Evolutionary conservation across 2,329 filamentous ascomycete genomes (phyloP), one percentile per base, ranked within the genome.

Genomic region (Cladosporium phlei): DNA sequence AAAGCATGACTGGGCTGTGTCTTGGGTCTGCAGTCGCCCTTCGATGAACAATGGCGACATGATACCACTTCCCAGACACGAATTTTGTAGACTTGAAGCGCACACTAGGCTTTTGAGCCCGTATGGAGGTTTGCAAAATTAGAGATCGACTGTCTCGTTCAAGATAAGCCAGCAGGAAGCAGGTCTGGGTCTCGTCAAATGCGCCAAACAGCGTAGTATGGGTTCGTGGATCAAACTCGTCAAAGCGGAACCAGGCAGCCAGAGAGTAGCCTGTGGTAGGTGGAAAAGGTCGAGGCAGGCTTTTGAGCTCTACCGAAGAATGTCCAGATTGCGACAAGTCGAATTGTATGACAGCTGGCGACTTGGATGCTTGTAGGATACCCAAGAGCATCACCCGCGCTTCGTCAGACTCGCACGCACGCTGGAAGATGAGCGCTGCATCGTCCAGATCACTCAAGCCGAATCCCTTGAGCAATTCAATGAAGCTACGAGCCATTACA

Each of bases 121-220:
- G 87, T 51, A 97, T 86, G 14, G 93, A 96, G 6, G 94, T 97
- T 68, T 98, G 93, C 5, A 98, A 73, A 55, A 98, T 98, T 55
- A 98, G 86, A 67, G 95, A 93, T 51, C 80, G 86, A 2, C 88
- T 95, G 64, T 96, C 90, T 61, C 85, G 89, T 64, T 98, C 94
- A 29, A 98, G 75, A 61, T 98, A 98, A 50, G 89, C 83, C 56
- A 98, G 80, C 27, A 98, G 71, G 60, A 98, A 98, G 66, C 93
- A 98, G 4, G 87, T 88, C 65, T 97, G 91, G 4, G 82, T 88
- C 3, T 84, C 76, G 67, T 98, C 93, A 66, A 94, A 97, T 7
- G 93, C 88, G 20, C 93, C 93, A 64, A 98, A 98, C 11, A 98
- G 78, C 0, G 93, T 98, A 0, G 93, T 98, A 65, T 98, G 93